Evolutionary conservation across 306 rosid genomes (phyloP), one percentile per base, ranked within the genome.

Genomic region (Albizia julibrissin): DNA sequence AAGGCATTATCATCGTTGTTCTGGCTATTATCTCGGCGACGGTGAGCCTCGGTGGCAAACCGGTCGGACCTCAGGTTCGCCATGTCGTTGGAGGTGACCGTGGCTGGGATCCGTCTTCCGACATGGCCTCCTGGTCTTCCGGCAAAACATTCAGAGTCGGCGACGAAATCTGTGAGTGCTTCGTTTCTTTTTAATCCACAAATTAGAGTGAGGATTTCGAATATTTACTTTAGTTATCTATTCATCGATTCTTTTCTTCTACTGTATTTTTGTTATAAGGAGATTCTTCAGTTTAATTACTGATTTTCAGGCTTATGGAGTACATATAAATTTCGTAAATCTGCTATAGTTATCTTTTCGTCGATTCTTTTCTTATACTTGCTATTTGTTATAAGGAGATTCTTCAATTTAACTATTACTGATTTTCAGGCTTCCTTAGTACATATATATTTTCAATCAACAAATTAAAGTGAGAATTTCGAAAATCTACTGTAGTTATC

Each of bases 31-130:
- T 70, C 31, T 40, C 74, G 0, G 31, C 18, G 31, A 69, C 54
- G 21, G 42, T 33, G 79, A 72, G 69, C 79, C 72, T 90, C 6
- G 81, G 74, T 14, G 90, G 84, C 46, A 78, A 76, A 43, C 73
- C 80, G 76, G 86, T 81, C 21, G 86, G 10, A 62, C 91, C 88
- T 33, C 85, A 82, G 72, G 83, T 88, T 71, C 92, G 89, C 83
- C 98, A 94, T 82, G 94, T 94, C 15, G 96, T 92, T 11, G 98
- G 98, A 37, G 97, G 89, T n/a, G 98, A 91, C 72, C 93, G 89
- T 77, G 98, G 98, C 1, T 94, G 98, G 98, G 98, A 94, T 75
- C 89, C 88, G 2, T 70, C 83, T 22, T 69, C 96, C 14, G 86
- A 87, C 79, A 82, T 94, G 72, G n/a, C 72, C 54, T 86, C 96